These are phyloP conservation scores for Kwoniella shivajii DNA, from an alignment of 1,284 basidiomycete genomes.

Conservation along the genomic window DNA sequence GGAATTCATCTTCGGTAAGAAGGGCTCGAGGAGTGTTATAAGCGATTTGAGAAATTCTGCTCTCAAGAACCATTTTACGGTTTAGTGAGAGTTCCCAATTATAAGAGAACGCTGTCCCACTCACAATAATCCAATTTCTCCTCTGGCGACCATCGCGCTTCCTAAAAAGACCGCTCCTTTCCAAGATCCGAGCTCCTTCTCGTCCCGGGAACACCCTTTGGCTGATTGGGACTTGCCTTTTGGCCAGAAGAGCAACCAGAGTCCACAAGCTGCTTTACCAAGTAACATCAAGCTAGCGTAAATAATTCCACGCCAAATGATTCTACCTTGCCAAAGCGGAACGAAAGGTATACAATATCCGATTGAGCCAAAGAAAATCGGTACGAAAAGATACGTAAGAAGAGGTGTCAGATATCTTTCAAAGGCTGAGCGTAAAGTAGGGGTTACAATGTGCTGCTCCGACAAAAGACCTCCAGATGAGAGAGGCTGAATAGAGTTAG, in stretches of 20 bases:
- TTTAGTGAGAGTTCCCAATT: background rate
- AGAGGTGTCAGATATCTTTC: constrained; percentile 49
- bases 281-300: constrained; percentile 59
- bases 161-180: constrained; percentile 51
- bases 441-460: background rate
- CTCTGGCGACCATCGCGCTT: constrained; percentile 59
- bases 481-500: no score
- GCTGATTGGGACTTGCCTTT: constrained; percentile 1
- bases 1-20: constrained; percentile 55
- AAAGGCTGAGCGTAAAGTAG: constrained; percentile 38
- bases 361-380: constrained; percentile 63
- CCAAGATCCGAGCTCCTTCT: constrained; percentile 11
- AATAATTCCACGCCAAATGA: constrained; percentile 61
- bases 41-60: constrained; percentile 40
- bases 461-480: background rate
- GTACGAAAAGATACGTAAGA: constrained; percentile 56
- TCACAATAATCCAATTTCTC: constrained; percentile 60
- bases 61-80: no score
- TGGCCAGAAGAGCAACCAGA: constrained; percentile 49
- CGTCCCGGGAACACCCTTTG: background rate
- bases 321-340: constrained; percentile 56
- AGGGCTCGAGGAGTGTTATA: constrained; percentile 36
- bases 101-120: constrained; percentile 20
- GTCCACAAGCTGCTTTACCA: constrained; percentile 56
- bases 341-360: constrained; percentile 62